Conservation (phyloP, 2,329 filamentous ascomycete genomes). For the Fusarium decemcellulare region DNA sequence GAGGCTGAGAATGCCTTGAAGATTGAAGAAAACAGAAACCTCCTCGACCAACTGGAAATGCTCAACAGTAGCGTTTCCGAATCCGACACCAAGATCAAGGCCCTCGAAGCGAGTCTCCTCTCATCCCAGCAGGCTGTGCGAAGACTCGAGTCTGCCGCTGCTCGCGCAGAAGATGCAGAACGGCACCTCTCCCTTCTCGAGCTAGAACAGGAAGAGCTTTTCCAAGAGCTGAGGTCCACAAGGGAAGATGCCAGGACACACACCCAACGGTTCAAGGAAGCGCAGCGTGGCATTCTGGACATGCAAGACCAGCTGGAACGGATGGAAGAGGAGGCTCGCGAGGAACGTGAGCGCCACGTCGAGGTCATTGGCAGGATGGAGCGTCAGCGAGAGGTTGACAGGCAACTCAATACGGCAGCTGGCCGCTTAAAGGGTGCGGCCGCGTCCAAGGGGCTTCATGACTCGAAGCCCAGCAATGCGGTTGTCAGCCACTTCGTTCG, state of each 20-base stretch:
- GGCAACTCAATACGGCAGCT: constrained; percentile 84
- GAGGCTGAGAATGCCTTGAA: constrained; percentile 83
- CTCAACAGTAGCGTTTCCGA: constrained; percentile 85
- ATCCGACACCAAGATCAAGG: constrained; percentile 84
- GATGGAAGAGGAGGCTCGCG: constrained; percentile 86
- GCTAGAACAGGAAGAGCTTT: constrained; percentile 81
- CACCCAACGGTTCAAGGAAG: constrained; percentile 86
- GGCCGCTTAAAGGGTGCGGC: constrained; percentile 86
- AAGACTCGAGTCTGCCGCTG: constrained; percentile 79
- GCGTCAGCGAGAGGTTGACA: constrained; percentile 84
- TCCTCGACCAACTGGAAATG: constrained; percentile 87
- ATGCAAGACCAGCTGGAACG: constrained; percentile 90
- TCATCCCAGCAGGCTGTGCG: constrained; percentile 84
- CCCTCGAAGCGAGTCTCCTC: constrained; percentile 81
- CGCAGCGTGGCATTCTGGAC: constrained; percentile 82
- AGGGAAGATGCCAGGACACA: constrained; percentile 84
- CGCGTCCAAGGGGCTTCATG: constrained; percentile 75
- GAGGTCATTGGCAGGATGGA: constrained; percentile 89
- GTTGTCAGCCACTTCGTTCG: constrained; percentile 98
- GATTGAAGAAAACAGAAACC: constrained; percentile 84
- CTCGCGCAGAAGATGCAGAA: constrained; percentile 84
- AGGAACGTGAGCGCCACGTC: constrained; percentile 85
- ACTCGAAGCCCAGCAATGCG: constrained; percentile 70
- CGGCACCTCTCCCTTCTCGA: constrained; percentile 85
- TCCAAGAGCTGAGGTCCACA: constrained; percentile 75